Evolutionary conservation across 768 basidiomycete species (phyloP).

Genomic region (Leccinum incarnatum): DNA sequence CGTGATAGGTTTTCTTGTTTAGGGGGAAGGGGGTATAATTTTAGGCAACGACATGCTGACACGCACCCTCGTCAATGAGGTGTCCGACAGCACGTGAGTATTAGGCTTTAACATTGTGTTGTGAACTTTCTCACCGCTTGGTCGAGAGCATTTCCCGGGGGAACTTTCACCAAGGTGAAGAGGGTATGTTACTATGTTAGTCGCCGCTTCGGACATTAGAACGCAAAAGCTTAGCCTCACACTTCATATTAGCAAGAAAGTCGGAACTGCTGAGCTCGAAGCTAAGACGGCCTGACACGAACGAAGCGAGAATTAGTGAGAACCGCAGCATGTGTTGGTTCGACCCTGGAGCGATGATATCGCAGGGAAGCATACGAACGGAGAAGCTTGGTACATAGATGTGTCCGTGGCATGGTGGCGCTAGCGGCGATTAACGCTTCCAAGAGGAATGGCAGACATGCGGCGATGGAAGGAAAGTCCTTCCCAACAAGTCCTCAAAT

Average conservation of each 20-base stretch:
- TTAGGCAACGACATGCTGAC: constrained; percentile 1
- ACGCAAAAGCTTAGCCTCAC: not conserved
- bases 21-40: not conserved
- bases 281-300: constrained; percentile 15
- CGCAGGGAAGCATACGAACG: constrained; percentile 24
- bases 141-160: constrained; percentile 1
- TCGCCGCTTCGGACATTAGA: constrained; percentile 1
- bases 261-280: constrained; percentile 2
- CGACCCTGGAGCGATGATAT: constrained; percentile 24
- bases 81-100: constrained; percentile 4
- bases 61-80: not conserved
- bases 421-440: constrained; percentile 30
- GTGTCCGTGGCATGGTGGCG: constrained; percentile 26
- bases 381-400: constrained; percentile 22
- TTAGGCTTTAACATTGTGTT: constrained; percentile 16
- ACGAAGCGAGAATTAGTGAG: constrained; percentile 12
- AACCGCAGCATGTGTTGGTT: constrained; percentile 12
- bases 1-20: not conserved
- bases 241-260: constrained; percentile 2
- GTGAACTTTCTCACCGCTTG: constrained; percentile 21
- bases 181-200: not conserved
- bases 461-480: constrained; percentile 21
- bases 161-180: not conserved
- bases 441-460: constrained; percentile 24
- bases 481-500: constrained; percentile 12